Conservation (phyloP, 2,329 filamentous ascomycete species). For the Hortaea werneckii region DNA sequence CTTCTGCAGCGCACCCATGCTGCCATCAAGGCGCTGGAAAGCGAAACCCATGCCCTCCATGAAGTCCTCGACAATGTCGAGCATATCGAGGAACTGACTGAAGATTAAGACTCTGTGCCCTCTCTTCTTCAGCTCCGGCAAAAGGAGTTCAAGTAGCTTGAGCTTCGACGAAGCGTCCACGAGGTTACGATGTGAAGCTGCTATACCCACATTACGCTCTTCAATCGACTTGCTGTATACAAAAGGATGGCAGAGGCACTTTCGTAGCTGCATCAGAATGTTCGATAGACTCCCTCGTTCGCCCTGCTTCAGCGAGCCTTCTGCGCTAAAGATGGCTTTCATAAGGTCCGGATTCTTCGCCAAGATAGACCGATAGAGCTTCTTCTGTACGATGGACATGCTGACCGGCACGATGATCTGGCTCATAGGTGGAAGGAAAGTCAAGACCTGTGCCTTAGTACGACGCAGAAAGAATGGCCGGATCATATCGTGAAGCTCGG, state of each 20-base stretch:
- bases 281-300: slow-evolving; percentile 83
- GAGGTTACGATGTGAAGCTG: slow-evolving; percentile 64
- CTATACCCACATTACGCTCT: slow-evolving; percentile 56
- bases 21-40: slow-evolving; percentile 80
- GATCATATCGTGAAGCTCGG: slow-evolving; percentile 72
- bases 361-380: slow-evolving; percentile 86
- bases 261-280: slow-evolving; percentile 88
- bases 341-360: slow-evolving; percentile 84
- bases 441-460: slow-evolving; percentile 83
- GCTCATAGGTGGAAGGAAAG: slow-evolving; percentile 83
- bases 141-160: slow-evolving; percentile 69
- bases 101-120: slow-evolving; percentile 91
- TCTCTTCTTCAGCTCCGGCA: slow-evolving; percentile 74
- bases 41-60: slow-evolving; percentile 61
- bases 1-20: slow-evolving; percentile 69
- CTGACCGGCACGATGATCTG: slow-evolving; percentile 95
- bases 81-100: slow-evolving; percentile 83
- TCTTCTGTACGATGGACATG: slow-evolving; percentile 89
- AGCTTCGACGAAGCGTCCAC: slow-evolving; percentile 89
- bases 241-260: slow-evolving; percentile 92
- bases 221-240: slow-evolving; percentile 87
- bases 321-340: slow-evolving; percentile 68
- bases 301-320: slow-evolving; percentile 48
- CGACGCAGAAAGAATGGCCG: slow-evolving; percentile 61
- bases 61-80: slow-evolving; percentile 87